Evolutionary conservation across 2,329 filamentous ascomycete genomes (phyloP), one percentile per base, ranked within the genome.

Genomic region (Pseudogymnoascus sp.): DNA sequence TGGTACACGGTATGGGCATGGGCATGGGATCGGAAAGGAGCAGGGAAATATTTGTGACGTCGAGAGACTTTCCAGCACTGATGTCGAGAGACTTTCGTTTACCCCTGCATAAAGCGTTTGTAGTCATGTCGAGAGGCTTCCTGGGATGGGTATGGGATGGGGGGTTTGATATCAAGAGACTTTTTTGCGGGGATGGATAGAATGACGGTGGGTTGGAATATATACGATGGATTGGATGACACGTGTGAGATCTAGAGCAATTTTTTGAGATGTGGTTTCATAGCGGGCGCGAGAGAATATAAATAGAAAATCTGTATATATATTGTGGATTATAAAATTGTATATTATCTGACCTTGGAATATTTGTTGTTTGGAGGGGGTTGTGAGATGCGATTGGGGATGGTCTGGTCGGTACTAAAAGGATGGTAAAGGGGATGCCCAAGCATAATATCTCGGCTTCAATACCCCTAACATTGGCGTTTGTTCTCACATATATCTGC

Each of bases 31-130:
- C 15, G 27, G 45, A 52, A 52, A 52, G 8, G 31, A 15, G 36
- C 36, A 10, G 9, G 18, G 18, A 8, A n/a, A 59, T 59, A 59
- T 36, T 59, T 59, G 55, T 59, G 55, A 59, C 55, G 55, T 59
- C 55, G 55, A 59, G 55, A 59, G 55, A 59, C 55, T 59, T 59
- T 31, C 27, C 27, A 52, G 45, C 45, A 52, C 45, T 52, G 45
- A 52, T 52, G 45, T 52, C 45, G 45, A 52, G 45, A 52, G 45
- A 52, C 45, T 52, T 52, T 52, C n/a, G 27, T 52, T 52, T 52
- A 18, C 27, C 45, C 45, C 27, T 52, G 45, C 45, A 52, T 52
- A 52, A 31, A 52, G 45, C 45, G 45, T 52, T 52, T 52, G 45
- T 52, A 52, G 45, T 52, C 45, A 52, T 52, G 45, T 52, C 27